Base-by-base conservation (phyloP, 2,329 filamentous ascomycete genomes). In the Gnomoniopsis sp. region DNA sequence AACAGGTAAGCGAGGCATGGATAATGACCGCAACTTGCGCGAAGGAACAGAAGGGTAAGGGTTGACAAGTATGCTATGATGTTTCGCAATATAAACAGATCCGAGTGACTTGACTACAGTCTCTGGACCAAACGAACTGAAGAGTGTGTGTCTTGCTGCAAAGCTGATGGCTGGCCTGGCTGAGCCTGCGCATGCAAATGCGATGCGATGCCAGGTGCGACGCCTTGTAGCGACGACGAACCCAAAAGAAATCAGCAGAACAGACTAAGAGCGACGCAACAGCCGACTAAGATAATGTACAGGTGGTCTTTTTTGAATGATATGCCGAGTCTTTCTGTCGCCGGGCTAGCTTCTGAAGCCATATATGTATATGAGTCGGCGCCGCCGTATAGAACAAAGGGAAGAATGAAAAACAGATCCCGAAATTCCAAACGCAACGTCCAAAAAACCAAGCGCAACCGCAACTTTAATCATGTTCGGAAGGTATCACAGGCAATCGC, bases 281-380 rank as follows among this genome's bases (percentile, higher is more conserved):
- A 57, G 58, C 66, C 67, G 71, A 75, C 75, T 76, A 77, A 55
- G 71, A 74, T 83, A 83, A 81, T 82, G 77, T 83, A 83, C 80
- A 83, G 74, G 60, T 62, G 49, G 46, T 59, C 60, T 57, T 59
- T 47, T 57, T 62, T 59, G 55, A 74, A 72, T 73, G 69, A 68
- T 72, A 73, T 75, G 73, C 74, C 72, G 70, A 63, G 67, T 73
- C 69, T 69, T 47, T 64, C 69, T 72, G 69, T 74, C 69, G 71
- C 70, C 67, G 68, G 69, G 71, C 71, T 67, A 70, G 72, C 70
- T 65, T 59, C 58, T 58, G 52, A 55, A 62, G 52, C 58, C 56
- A 59, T 59, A 57, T 62, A 62, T 62, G 60, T 62, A 62, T 59
- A 59, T 56, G 57, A 55, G 48, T 53, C 60, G 57, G 60, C 58